phyloP scores from a whole-genome alignment of 2,329 filamentous ascomycete species.

The Exophiala bonariae region DNA sequence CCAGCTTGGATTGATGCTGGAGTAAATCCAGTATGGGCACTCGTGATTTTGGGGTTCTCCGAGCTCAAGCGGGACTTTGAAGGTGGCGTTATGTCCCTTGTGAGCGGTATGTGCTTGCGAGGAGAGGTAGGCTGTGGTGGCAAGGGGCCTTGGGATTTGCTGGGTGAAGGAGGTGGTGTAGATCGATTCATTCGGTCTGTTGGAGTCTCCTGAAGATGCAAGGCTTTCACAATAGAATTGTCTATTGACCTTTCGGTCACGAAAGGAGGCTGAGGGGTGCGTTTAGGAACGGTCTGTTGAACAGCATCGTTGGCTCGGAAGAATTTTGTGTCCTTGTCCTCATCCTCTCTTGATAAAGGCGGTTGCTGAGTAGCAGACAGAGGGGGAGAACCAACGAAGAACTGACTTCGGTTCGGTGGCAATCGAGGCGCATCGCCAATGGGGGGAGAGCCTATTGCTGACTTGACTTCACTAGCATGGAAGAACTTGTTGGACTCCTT shows the following conservation, averaged over 20 bases:
- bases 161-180: conserved; percentile 18
- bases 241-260: not conserved
- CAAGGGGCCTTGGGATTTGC: conserved; percentile 1
- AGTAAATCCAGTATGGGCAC: not conserved
- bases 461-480: conserved; percentile 77
- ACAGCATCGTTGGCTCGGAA: conserved; percentile 71
- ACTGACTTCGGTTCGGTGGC: conserved; percentile 30
- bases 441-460: conserved; percentile 40
- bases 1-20: not conserved
- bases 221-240: not conserved
- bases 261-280: conserved; percentile 8
- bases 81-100: conserved; percentile 4
- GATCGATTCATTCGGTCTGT: not conserved
- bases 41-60: conserved; percentile 17
- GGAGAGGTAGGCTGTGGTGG: conserved; percentile 12
- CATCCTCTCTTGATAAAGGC: conserved; percentile 37
- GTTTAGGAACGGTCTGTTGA: conserved; percentile 37
- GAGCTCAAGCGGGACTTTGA: conserved; percentile 2
- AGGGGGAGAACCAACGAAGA: conserved; percentile 27
- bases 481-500: conserved; percentile 71
- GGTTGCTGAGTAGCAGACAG: not conserved
- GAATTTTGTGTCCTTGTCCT: conserved; percentile 48
- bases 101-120: conserved; percentile 5
- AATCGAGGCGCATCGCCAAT: conserved; percentile 30
- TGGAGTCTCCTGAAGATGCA: conserved; percentile 3